Conservation (phyloP, 2,329 filamentous ascomycete genomes). For the Dactylellina leptospora region DNA sequence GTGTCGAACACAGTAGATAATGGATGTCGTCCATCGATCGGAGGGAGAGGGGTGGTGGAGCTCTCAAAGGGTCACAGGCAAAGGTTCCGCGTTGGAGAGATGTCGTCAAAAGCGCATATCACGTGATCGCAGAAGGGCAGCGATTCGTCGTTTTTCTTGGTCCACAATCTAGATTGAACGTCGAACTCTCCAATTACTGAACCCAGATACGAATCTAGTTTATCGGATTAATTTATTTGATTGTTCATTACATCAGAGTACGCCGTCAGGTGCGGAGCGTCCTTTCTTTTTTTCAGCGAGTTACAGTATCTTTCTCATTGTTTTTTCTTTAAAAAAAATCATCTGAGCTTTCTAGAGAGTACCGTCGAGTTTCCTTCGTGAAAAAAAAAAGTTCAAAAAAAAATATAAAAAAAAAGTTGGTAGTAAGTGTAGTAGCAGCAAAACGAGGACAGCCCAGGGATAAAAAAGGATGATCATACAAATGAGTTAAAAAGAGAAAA, state of each 20-base stretch:
- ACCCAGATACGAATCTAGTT: too few relatives aligned
- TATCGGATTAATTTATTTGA: conserved; percentile 26
- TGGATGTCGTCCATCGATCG: conserved; percentile 8
- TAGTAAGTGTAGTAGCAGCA: conserved; percentile 38
- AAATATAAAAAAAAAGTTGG: conserved; percentile 48
- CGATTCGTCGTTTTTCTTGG: background rate
- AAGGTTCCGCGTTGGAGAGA: conserved; percentile 4
- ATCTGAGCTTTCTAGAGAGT: conserved; percentile 33
- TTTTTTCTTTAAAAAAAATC: conserved; percentile 34
- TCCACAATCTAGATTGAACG: background rate
- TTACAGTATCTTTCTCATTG: conserved; percentile 53
- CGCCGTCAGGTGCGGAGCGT: conserved; percentile 31
- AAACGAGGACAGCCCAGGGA: conserved; percentile 52
- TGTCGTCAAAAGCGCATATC: conserved; percentile 22
- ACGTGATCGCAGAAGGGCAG: conserved; percentile 7
- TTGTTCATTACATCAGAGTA: conserved; percentile 50
- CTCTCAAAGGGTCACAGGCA: background rate
- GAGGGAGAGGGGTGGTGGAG: background rate
- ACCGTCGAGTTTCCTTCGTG: conserved; percentile 33
- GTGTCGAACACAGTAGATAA: conserved; percentile 47
- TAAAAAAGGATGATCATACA: conserved; percentile 54
- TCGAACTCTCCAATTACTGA: too few relatives aligned
- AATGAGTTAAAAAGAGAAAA: conserved; percentile 39
- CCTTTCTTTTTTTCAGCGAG: conserved; percentile 46
- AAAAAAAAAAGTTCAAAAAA: conserved; percentile 46